Percentiles rank a stretch among this genome's conserved stretches.
phyloP scores from a whole-genome alignment of 257 asterid species.

The Cinchona pubescens region DNA sequence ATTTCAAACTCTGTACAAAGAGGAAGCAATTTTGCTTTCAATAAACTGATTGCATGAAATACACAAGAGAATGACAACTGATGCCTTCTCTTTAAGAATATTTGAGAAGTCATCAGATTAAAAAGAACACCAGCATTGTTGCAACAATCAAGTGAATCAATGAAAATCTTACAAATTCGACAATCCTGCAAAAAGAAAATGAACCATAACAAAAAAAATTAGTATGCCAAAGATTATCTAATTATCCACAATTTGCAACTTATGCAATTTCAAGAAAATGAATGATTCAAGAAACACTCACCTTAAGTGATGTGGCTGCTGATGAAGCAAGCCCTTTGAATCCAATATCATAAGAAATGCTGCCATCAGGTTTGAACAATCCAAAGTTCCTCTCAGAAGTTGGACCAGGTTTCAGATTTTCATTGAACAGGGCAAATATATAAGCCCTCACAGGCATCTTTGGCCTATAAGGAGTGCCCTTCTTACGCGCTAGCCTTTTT shows the following conservation, averaged over 20 bases:
- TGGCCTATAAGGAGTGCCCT: conserved; percentile 78
- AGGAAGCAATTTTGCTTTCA: neutral
- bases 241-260: neutral
- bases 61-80: neutral
- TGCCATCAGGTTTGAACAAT: conserved; percentile 77
- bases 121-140: neutral
- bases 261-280: neutral
- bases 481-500: conserved; percentile 50
- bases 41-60: neutral
- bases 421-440: conserved; percentile 73
- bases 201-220: neutral
- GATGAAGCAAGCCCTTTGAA: conserved; percentile 71
- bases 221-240: neutral
- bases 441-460: conserved; percentile 58
- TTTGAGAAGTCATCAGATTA: neutral
- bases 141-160: conserved; percentile 19
- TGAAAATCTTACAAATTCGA: conserved; percentile 10
- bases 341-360: conserved; percentile 62
- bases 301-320: conserved; percentile 43
- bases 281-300: conserved; percentile 5
- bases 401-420: conserved; percentile 70
- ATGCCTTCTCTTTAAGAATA: neutral
- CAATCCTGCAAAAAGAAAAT: conserved; percentile 15
- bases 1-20: conserved; percentile 1
- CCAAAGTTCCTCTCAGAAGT: conserved; percentile 87